Percentiles rank a stretch among this genome's conserved stretches.
These are phyloP conservation scores for Monosporascus sp. DNA, from an alignment of 2,329 filamentous ascomycete species.

Conservation along the genomic window DNA sequence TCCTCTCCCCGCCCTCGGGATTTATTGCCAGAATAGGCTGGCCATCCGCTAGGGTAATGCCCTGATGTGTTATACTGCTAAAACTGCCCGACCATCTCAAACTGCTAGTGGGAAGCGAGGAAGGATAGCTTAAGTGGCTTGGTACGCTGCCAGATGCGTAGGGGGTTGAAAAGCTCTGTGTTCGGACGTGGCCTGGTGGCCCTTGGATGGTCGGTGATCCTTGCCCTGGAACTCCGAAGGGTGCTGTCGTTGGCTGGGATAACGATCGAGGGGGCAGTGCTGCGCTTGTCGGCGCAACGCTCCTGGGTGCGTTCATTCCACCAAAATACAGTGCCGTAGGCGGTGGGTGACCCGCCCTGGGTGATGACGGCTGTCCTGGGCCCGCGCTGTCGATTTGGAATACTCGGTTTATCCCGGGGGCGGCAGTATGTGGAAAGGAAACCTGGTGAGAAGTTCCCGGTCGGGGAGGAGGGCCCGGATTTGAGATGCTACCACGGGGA, in stretches of 20 bases:
- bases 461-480: slow-evolving; percentile 26
- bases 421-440: slow-evolving; percentile 13
- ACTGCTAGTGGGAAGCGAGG: slow-evolving; percentile 13
- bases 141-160: slow-evolving; percentile 13
- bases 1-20: slow-evolving; percentile 35
- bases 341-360: slow-evolving; percentile 14
- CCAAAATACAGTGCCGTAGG: slow-evolving; percentile 21
- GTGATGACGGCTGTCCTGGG: slow-evolving; percentile 14
- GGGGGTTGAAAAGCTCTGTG: slow-evolving; percentile 8
- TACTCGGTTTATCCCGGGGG: slow-evolving; percentile 11
- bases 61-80: slow-evolving; percentile 12
- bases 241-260: slow-evolving; percentile 14
- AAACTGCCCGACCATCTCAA: slow-evolving; percentile 17
- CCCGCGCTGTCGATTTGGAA: slow-evolving; percentile 11
- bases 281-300: slow-evolving; percentile 14
- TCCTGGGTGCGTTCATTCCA: slow-evolving; percentile 12
- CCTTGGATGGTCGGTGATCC: neutral
- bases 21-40: slow-evolving; percentile 19
- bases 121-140: slow-evolving; percentile 9
- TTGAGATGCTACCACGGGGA: slow-evolving; percentile 48
- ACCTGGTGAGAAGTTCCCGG: slow-evolving; percentile 24
- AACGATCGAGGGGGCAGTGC: slow-evolving; percentile 17
- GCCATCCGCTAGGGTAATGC: slow-evolving; percentile 20
- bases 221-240: neutral
- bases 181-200: slow-evolving; percentile 9